phyloP scores from a whole-genome alignment of 768 basidiomycete genomes.

The Cyclocybe aegerita region DNA sequence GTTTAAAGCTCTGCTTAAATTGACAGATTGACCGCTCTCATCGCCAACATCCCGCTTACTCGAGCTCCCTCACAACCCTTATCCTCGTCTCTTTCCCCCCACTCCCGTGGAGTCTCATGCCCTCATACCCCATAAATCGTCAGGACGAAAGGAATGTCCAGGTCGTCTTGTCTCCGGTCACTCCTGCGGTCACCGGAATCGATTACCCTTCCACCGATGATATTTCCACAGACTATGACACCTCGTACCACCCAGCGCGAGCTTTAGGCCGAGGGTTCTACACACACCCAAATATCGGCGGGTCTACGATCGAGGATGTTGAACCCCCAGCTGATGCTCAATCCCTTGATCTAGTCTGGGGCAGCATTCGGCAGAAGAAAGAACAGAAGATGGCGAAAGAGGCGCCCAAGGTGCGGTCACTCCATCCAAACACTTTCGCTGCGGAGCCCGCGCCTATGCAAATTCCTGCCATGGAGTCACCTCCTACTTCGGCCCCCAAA shows the following conservation, averaged over 20 bases:
- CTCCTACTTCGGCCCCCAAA: conserved; percentile 35
- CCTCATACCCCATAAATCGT: conserved; percentile 24
- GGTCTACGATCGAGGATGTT: conserved; percentile 42
- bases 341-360: conserved; percentile 65
- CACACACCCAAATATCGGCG: conserved; percentile 37
- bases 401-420: conserved; percentile 68
- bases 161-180: conserved; percentile 34
- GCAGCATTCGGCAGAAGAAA: conserved; percentile 61
- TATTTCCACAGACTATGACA: conserved; percentile 33
- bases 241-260: conserved; percentile 25
- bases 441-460: conserved; percentile 32
- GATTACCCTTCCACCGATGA: conserved; percentile 44
- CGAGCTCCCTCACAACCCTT: conserved; percentile 6
- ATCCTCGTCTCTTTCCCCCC: conserved; percentile 4
- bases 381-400: conserved; percentile 65
- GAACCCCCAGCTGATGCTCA: conserved; percentile 39
- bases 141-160: conserved; percentile 24
- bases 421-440: conserved; percentile 45
- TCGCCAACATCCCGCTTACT: conserved; percentile 18
- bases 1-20: conserved; percentile 26
- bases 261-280: conserved; percentile 28
- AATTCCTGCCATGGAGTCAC: conserved; percentile 38
- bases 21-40: conserved; percentile 16
- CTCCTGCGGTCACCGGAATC: conserved; percentile 49
- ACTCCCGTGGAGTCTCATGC: conserved; percentile 18